Evolutionary conservation across 164 flowering plant species (phyloP), one percentile per base, ranked within the genome.

Genomic region (Malania oleifera): DNA sequence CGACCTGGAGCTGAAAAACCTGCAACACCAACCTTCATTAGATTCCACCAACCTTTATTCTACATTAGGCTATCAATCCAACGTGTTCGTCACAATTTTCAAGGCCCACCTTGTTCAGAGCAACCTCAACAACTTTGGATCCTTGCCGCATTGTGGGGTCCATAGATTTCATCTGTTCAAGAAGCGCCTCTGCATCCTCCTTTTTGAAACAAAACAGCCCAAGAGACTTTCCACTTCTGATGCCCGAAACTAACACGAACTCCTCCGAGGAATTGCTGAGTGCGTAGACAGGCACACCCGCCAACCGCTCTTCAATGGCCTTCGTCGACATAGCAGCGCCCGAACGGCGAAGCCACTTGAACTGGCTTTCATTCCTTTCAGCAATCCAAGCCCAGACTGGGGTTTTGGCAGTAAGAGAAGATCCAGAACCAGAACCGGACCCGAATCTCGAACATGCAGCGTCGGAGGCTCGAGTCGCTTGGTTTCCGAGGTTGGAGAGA

Each of bases 251-350:
- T 76, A 93, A 54, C 56, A 93, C 95, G 61, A 88, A 85, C 37
- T 88, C 95, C 34, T 79, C 89, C 11, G 75, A 63, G 1, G 82
- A 56, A 57, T 88, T 88, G 73, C 82, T 80, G 46, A 93, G 75
- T 1, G 92, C 91, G 54, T 80, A 93, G 1, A 90, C 92, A 0
- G 89, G 84, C 8, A 93, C 82, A 1, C 96, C 96, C 0, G 85
- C 86, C 20, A 93, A 59, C 47, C 96, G 73, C 79, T 88, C 86
- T 54, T 88, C 91, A 7, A 93, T 79, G 7, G 65, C 82, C 38
- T 74, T 81, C 0, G 27, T 48, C 1, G 87, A 48, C 83, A 81
- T 41, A 15, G 73, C 61, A 3, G 26, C 27, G 23, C 62, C 61
- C 0, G 53, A 44, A 10, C 35, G 62, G 40, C 25, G 54, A 49